Percentiles rank a stretch among this genome's conserved stretches.
These are phyloP conservation scores for Emmonsiellopsis sp. DNA, from an alignment of 2,329 filamentous ascomycete species.

Conservation along the genomic window DNA sequence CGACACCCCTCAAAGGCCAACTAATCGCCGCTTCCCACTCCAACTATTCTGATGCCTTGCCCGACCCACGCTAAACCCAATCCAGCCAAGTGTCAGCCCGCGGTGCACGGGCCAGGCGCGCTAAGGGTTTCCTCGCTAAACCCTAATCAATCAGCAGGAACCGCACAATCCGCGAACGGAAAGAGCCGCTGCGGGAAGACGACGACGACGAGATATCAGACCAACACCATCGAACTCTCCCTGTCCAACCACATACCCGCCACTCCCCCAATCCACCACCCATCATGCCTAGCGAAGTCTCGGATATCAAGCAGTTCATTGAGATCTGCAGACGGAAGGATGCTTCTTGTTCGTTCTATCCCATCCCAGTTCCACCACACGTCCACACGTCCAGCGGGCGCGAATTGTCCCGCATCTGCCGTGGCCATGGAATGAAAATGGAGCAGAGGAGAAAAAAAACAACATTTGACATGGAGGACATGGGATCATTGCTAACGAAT, in stretches of 20 bases:
- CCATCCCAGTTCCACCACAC: slow-evolving; percentile 5
- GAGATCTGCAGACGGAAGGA: slow-evolving; percentile 99
- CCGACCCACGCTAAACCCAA: background rate
- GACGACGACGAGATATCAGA: slow-evolving; percentile 10
- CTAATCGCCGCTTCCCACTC: background rate
- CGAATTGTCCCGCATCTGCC: background rate
- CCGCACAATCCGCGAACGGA: slow-evolving; percentile 8
- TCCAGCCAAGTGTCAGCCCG: background rate
- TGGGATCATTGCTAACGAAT: background rate
- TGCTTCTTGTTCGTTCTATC: slow-evolving; percentile 77
- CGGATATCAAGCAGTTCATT: slow-evolving; percentile 99
- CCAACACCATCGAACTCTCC: background rate
- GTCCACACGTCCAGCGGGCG: background rate
- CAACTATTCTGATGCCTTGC: background rate
- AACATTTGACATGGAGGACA: no score
- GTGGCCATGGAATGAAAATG: background rate
- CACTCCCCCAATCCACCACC: slow-evolving; percentile 32
- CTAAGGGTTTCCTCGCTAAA: slow-evolving; percentile 16
- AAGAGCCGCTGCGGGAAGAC: slow-evolving; percentile 9
- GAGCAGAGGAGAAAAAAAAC: background rate
- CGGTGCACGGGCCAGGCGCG: background rate
- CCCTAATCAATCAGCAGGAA: slow-evolving; percentile 17
- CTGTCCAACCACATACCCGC: background rate
- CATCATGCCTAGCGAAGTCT: slow-evolving; percentile 97
- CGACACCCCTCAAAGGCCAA: slow-evolving; percentile 4